These are phyloP conservation scores for Brassica cretica DNA, from an alignment of 345 rosid species.

Conservation along the genomic window DNA sequence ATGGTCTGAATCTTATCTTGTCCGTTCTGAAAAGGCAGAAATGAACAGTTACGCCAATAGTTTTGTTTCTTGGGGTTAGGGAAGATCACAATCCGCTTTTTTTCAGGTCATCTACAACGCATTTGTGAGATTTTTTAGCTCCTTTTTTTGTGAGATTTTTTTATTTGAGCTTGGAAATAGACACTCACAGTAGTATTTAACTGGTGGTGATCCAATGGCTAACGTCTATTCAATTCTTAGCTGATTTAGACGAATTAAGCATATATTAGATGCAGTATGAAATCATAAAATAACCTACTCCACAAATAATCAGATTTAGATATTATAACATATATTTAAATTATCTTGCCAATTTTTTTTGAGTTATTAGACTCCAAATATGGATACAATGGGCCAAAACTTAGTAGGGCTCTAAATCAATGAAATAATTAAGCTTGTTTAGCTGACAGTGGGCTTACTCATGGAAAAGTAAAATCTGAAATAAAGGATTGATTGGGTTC, in stretches of 20 bases:
- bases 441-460: neutral
- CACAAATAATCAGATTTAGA: neutral
- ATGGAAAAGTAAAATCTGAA: neutral
- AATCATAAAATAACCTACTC: neutral
- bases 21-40: constrained; percentile 9
- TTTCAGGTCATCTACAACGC: neutral
- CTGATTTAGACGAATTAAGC: neutral
- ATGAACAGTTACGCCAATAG: neutral
- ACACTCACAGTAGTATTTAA: neutral
- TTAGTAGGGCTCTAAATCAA: neutral
- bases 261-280: neutral
- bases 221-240: neutral
- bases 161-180: neutral
- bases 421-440: neutral
- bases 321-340: neutral
- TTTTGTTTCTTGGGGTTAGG: neutral
- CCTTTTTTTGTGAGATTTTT: neutral
- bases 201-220: neutral
- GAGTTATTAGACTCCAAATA: neutral
- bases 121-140: neutral
- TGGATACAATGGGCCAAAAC: neutral
- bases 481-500: neutral
- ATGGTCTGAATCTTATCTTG: constrained; percentile 14
- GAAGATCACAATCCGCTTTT: neutral
- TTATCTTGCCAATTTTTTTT: neutral